Evolutionary conservation across 441 rosid genomes (phyloP).

Genomic region (Euphorbia neoarborescens): DNA sequence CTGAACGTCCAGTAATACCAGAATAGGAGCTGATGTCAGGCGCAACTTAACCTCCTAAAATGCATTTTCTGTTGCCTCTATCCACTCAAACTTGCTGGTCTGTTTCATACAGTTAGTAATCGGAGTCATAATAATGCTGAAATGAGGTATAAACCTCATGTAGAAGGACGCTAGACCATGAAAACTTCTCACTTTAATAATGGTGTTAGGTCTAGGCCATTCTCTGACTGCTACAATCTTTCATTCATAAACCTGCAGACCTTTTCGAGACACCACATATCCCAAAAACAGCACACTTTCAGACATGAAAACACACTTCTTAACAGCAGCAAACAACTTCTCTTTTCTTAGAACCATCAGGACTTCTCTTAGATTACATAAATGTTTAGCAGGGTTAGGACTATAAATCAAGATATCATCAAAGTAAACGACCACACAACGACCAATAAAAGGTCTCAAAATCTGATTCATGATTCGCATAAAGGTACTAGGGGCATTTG

Average conservation of each 20-base stretch:
- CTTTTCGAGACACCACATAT: not conserved
- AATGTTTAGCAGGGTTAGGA: not conserved
- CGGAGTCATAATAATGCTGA: not conserved
- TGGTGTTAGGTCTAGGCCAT: too few species aligned
- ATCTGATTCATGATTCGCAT: not conserved
- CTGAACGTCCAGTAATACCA: not conserved
- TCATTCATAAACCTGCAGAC: not conserved
- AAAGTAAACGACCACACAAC: not conserved
- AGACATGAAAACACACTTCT: too few species aligned
- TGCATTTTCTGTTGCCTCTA: not conserved
- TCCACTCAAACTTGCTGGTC: not conserved
- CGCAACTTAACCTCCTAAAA: not conserved
- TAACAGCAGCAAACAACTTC: not conserved
- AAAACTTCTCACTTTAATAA: not conserved
- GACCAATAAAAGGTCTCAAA: not conserved
- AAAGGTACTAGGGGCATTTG: not conserved
- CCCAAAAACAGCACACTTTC: not conserved
- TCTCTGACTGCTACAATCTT: not conserved
- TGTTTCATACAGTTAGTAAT: not conserved
- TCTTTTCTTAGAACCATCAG: not conserved
- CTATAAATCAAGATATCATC: not conserved
- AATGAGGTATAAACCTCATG: not conserved
- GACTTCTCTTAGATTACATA: not conserved
- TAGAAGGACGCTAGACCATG: not conserved
- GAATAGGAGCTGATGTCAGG: not conserved